Evolutionary conservation across 257 asterid genomes (phyloP).

Genomic region (Linaria vulgaris): DNA sequence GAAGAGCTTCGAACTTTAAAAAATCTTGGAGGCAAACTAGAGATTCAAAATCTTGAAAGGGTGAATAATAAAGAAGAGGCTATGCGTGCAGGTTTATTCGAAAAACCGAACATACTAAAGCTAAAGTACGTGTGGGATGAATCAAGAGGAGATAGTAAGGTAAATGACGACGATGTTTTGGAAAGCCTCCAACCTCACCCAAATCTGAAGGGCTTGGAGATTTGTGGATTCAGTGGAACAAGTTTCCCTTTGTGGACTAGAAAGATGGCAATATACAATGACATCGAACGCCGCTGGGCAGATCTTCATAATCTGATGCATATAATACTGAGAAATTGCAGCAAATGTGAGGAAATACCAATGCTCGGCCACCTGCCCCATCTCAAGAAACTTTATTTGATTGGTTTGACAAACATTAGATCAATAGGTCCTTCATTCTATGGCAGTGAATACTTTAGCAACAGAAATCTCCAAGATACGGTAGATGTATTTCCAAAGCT

Average conservation of each 20-base stretch:
- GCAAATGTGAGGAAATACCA: slow-evolving; percentile 25
- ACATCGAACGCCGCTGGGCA: not conserved
- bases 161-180: slow-evolving; percentile 13
- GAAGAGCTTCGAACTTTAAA: slow-evolving; percentile 31
- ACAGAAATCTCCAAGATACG: too few species aligned
- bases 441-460: too few species aligned
- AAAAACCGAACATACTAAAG: not conserved
- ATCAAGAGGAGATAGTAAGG: not conserved
- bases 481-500: too few species aligned
- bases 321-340: not conserved
- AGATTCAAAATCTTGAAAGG: slow-evolving; percentile 18
- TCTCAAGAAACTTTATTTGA: slow-evolving; percentile 17
- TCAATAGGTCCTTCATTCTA: too few species aligned
- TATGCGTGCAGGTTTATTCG: not conserved
- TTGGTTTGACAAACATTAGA: too few species aligned
- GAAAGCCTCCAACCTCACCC: slow-evolving; percentile 36
- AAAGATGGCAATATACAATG: slow-evolving; percentile 2
- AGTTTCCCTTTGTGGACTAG: slow-evolving; percentile 28
- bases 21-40: slow-evolving; percentile 20
- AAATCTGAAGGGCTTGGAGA: slow-evolving; percentile 12
- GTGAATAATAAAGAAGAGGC: slow-evolving; percentile 29
- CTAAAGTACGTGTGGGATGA: not conserved
- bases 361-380: slow-evolving; percentile 26
- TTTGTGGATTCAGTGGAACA: slow-evolving; percentile 16
- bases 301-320: slow-evolving; percentile 9